Evolutionary conservation across 108 stramenopile genomes (phyloP).

Genomic region (Nitzschia palea): DNA sequence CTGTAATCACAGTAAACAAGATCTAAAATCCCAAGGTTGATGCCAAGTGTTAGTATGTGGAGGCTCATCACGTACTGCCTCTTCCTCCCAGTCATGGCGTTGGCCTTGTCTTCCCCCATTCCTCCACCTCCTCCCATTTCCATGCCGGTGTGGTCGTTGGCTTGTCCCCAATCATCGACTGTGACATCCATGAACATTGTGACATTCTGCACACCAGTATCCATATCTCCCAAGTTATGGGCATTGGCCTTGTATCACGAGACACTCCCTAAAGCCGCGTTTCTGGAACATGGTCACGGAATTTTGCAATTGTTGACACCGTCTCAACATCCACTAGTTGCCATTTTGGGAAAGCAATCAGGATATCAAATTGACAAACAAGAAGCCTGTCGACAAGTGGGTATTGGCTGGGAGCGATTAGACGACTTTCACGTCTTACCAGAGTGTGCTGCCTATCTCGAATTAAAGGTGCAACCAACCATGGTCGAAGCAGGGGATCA

Average conservation of each 20-base stretch:
- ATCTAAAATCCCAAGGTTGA: too few relatives aligned
- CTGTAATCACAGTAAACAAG: too few relatives aligned
- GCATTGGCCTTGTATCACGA: conserved; percentile 55
- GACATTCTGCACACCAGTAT: conserved; percentile 60
- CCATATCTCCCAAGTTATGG: conserved; percentile 56
- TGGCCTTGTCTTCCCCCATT: conserved; percentile 33
- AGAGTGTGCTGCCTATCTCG: conserved; percentile 49
- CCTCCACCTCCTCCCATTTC: conserved; percentile 61
- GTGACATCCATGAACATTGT: conserved; percentile 65
- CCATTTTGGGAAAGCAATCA: conserved; percentile 52
- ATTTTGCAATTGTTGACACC: conserved; percentile 55
- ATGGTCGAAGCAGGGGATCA: conserved; percentile 62
- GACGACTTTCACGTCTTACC: conserved; percentile 48
- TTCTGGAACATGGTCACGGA: conserved; percentile 39
- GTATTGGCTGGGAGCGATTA: conserved; percentile 35
- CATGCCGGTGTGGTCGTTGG: conserved; percentile 56
- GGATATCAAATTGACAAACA: conserved; percentile 49
- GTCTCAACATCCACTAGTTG: conserved; percentile 43
- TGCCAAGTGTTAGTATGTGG: too few relatives aligned
- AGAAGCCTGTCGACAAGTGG: conserved; percentile 34
- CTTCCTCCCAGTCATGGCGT: too few relatives aligned
- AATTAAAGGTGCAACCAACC: conserved; percentile 36
- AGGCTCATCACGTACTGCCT: too few relatives aligned
- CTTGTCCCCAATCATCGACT: conserved; percentile 11
- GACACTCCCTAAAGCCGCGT: conserved; percentile 49